Base-by-base conservation (phyloP, 148 eudicot genomes). In the Silene uniflora region DNA sequence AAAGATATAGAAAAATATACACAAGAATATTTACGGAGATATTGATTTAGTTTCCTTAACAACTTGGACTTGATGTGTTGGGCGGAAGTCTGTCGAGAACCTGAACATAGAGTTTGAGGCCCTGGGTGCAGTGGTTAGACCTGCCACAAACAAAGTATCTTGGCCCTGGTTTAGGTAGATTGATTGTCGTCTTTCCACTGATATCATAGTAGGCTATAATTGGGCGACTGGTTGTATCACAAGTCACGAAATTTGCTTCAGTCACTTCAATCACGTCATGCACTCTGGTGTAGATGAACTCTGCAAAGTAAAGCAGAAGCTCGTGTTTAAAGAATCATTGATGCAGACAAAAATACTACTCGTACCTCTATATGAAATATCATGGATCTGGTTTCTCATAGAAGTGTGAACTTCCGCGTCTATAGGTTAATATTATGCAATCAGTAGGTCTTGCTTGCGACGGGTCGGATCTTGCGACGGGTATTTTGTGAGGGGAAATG, bases 121-220 rank as follows among this genome's bases (percentile, higher is more conserved):
- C 76, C 72, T 23, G 23, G 39, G 13, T n/a, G 47, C 81, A 78
- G 59, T 78, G 76, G 55, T n/a, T 14, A 27, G 67, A 29, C 44
- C 81, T 72, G 39, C 76, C 81, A 44, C 81, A 78, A 18, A 78
- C 65, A 35, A 78, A 78, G 72, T 78, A 78, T 61, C 72, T 72
- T 27, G 44, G 42, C 35, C 81, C 81, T 55, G 76, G 72, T 66
- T 72, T 39, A 39, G 66, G 73, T 12, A 77, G 49, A 35, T 12
- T 46, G 75, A 77, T 62, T n/a, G 71, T 32, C 11, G 75, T 62
- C 69, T 62, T 27, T 49, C 80, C 75, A 0, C 25, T 47, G 9
- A 10, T 19, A 35, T 35, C 6, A 35, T 35, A 35, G 46, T 77
- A 62, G 24, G 63, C 44, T 0, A 63, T 68, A 18, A 77, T 52